phyloP scores from a whole-genome alignment of 345 rosid species.

The Boechera divaricarpa region DNA sequence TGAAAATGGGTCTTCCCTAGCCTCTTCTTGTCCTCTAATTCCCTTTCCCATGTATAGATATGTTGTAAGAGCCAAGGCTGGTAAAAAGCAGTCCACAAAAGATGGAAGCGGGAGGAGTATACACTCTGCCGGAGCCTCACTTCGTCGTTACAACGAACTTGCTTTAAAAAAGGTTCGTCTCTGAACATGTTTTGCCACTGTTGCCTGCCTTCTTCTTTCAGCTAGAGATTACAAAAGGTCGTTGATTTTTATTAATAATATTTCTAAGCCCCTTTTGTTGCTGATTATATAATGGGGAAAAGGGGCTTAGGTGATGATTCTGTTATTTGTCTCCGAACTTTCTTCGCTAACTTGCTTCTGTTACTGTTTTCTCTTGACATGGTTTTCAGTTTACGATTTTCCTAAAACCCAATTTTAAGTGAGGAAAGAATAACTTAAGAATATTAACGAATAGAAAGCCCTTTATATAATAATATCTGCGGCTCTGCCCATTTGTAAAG shows the following conservation, averaged over 20 bases:
- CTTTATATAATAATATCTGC: not conserved
- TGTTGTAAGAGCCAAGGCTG: slow-evolving; percentile 98
- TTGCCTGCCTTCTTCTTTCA: slow-evolving; percentile 7
- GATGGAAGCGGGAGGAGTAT: slow-evolving; percentile 81
- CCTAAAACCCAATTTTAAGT: not conserved
- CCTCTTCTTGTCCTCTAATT: slow-evolving; percentile 4
- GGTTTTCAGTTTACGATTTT: slow-evolving; percentile 27
- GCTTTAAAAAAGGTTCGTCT: slow-evolving; percentile 83
- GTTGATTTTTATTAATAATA: not conserved
- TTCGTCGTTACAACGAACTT: slow-evolving; percentile 91
- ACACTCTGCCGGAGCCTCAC: slow-evolving; percentile 97
- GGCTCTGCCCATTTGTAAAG: slow-evolving; percentile 5
- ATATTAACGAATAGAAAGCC: not conserved
- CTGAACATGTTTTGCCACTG: slow-evolving; percentile 12
- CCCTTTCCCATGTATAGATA: slow-evolving; percentile 59
- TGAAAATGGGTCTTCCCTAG: slow-evolving; percentile 10
- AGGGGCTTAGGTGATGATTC: not conserved
- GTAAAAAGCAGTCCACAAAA: slow-evolving; percentile 92
- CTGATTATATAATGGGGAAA: slow-evolving; percentile 1
- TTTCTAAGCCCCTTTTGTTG: not conserved
- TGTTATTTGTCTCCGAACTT: not conserved
- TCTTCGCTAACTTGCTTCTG: slow-evolving; percentile 19
- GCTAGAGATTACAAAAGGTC: not conserved
- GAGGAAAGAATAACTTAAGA: slow-evolving; percentile 2
- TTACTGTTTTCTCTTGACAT: slow-evolving; percentile 14